These are phyloP conservation scores for Cutaneotrichosporon spelunceum DNA, from an alignment of 1,284 basidiomycete species.

Conservation along the genomic window DNA sequence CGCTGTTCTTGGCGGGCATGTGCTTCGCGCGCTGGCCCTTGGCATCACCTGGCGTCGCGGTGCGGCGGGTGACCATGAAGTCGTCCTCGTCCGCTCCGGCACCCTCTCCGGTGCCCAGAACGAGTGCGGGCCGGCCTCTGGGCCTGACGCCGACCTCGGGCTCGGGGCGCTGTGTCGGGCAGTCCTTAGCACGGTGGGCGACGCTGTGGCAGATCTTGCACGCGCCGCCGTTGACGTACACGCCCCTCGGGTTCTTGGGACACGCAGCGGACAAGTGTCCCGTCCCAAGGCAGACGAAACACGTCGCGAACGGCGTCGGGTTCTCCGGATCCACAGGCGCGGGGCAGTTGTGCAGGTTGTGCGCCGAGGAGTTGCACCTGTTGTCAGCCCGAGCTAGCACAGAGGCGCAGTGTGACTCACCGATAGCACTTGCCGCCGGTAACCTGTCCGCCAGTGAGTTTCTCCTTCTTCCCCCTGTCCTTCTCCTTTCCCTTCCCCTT, in stretches of 20 bases:
- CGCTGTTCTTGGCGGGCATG: slow-evolving; percentile 40
- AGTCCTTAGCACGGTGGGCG: slow-evolving; percentile 81
- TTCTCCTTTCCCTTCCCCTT: slow-evolving; percentile 25
- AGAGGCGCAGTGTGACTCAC: slow-evolving; percentile 52
- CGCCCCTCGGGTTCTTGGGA: slow-evolving; percentile 74
- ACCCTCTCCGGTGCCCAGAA: slow-evolving; percentile 29
- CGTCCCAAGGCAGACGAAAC: slow-evolving; percentile 78
- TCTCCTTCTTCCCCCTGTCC: slow-evolving; percentile 22
- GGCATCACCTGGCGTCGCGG: slow-evolving; percentile 9
- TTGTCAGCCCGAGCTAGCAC: slow-evolving; percentile 1
- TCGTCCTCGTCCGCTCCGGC: slow-evolving; percentile 89
- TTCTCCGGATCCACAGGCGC: slow-evolving; percentile 62
- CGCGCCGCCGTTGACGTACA: slow-evolving; percentile 85
- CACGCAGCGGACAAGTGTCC: slow-evolving; percentile 81
- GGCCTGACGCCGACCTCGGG: not conserved
- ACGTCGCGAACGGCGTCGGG: slow-evolving; percentile 82
- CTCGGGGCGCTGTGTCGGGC: slow-evolving; percentile 49
- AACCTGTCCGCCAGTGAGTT: slow-evolving; percentile 34
- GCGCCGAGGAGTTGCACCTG: slow-evolving; percentile 78
- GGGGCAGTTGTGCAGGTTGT: slow-evolving; percentile 73
- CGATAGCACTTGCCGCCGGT: slow-evolving; percentile 75
- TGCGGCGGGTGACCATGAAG: slow-evolving; percentile 63
- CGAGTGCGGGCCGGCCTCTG: not conserved
- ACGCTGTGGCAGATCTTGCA: slow-evolving; percentile 85
- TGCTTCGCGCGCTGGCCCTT: slow-evolving; percentile 21